Evolutionary conservation across 805 yeast species (phyloP).

Genomic region (Metschnikowia proteae): DNA sequence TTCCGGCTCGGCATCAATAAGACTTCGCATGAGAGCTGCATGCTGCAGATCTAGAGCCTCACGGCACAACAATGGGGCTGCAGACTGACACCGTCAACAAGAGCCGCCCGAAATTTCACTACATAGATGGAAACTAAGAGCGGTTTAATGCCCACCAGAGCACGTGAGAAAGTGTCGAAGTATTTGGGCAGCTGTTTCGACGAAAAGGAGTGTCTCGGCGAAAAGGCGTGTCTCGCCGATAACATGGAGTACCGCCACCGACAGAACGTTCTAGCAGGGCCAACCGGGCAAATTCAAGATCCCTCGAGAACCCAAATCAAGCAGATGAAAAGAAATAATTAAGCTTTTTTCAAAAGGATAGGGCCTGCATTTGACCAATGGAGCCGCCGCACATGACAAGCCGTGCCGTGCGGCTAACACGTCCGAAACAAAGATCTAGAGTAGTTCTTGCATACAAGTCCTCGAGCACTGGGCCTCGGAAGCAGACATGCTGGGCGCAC

Average conservation of each 20-base stretch:
- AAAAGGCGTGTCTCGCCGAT: not conserved
- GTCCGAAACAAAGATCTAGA: too few species aligned
- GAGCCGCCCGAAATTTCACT: too few species aligned
- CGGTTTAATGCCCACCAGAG: too few species aligned
- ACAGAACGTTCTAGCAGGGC: not conserved
- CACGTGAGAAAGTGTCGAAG: too few species aligned
- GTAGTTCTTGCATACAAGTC: too few species aligned
- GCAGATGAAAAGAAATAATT: not conserved
- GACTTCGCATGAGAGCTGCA: constrained; percentile 4
- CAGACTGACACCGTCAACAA: not conserved
- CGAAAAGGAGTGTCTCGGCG: not conserved
- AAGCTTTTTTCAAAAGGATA: not conserved
- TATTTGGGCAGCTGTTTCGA: too few species aligned
- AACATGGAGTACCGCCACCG: not conserved
- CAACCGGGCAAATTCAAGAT: not conserved
- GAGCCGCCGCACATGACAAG: not conserved
- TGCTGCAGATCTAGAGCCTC: constrained; percentile 1
- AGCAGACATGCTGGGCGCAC: too few species aligned
- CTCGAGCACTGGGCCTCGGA: too few species aligned
- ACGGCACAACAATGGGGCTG: constrained; percentile 4
- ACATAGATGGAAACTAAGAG: too few species aligned
- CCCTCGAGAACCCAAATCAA: not conserved
- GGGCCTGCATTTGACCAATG: not conserved
- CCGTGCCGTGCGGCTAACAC: not conserved
- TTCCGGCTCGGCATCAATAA: constrained; percentile 4